Evolutionary conservation across 345 rosid genomes (phyloP).

Genomic region (Citrus hindsii): DNA sequence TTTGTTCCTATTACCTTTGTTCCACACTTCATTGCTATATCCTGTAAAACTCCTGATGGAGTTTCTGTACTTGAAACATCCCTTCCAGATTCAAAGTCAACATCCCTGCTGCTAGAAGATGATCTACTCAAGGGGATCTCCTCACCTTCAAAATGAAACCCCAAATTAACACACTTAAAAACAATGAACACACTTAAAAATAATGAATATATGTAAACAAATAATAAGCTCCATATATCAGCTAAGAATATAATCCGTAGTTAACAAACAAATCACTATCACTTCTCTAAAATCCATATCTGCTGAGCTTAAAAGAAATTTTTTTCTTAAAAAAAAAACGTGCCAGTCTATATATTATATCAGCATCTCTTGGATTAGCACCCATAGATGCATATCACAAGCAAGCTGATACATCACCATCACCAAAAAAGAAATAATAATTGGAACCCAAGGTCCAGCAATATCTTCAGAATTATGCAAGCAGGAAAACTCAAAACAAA

Average conservation of each 20-base stretch:
- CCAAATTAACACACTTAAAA: slow-evolving; percentile 6
- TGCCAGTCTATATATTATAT: neutral
- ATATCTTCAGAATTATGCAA: neutral
- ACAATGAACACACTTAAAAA: slow-evolving; percentile 4
- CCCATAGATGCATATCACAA: neutral
- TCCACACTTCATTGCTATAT: slow-evolving; percentile 83
- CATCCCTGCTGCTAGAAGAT: slow-evolving; percentile 59
- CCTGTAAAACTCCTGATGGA: slow-evolving; percentile 58
- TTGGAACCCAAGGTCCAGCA: neutral
- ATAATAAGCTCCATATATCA: neutral
- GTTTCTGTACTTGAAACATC: slow-evolving; percentile 52
- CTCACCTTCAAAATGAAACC: slow-evolving; percentile 49
- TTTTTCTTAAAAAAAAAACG: neutral
- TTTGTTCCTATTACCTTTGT: slow-evolving; percentile 51
- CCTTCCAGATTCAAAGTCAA: slow-evolving; percentile 62
- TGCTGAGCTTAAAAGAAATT: neutral
- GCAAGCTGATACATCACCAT: neutral
- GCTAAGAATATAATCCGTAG: neutral
- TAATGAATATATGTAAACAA: neutral
- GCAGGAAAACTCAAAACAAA: neutral
- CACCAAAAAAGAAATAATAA: neutral
- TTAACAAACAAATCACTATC: neutral
- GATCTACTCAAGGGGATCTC: slow-evolving; percentile 52
- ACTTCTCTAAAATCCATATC: neutral
- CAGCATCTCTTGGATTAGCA: neutral